Evolutionary conservation across 148 eudicot genomes (phyloP), one percentile per base, ranked within the genome.

Genomic region (Drosera capensis): DNA sequence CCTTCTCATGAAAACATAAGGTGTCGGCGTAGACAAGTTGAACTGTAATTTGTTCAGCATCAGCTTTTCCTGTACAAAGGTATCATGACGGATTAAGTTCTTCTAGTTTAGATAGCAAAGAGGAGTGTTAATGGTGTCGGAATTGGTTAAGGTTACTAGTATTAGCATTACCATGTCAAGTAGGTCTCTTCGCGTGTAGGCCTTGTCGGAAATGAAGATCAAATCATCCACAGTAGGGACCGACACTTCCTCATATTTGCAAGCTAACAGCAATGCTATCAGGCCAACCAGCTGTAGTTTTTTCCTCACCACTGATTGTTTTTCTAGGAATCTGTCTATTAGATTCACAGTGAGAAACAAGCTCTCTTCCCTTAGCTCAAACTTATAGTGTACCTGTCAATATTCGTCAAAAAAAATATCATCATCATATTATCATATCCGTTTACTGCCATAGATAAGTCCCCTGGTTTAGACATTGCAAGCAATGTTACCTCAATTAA

Each of bases 161-260:
- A 5, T 11, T 15, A 3, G 1, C 1, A 40, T 18, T 40, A 85
- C 95, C 96, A 82, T 82, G 21, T 79, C 78, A 61, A 86, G 96
- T 23, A 86, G 71, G 40, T 86, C 82, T 49, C 60, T 51, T 39
- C 84, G 76, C 1, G 77, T 31, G 48, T 86, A 86, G 44, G 43
- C 20, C 6, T 16, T 11, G 20, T 40, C 21, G 20, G 21, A 15
- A 5, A 40, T 40, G 20, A 40, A 40, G 20, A 40, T 40, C 43
- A 86, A 46, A 58, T 86, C 96, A 7, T 86, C 94, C 5, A 86
- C 86, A 25, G 82, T 70, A 11, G 96, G 96, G 3, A 82, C 85
- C 5, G 43, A n/a, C 7, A 40, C 43, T 15, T 40, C 43, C 43
- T 40, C 43, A 15, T 40, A 40, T 40, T 40, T 40, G 43, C 21